Base-by-base conservation (phyloP, 2,329 filamentous ascomycete genomes). In the Lecanoromycetidae sp. region DNA sequence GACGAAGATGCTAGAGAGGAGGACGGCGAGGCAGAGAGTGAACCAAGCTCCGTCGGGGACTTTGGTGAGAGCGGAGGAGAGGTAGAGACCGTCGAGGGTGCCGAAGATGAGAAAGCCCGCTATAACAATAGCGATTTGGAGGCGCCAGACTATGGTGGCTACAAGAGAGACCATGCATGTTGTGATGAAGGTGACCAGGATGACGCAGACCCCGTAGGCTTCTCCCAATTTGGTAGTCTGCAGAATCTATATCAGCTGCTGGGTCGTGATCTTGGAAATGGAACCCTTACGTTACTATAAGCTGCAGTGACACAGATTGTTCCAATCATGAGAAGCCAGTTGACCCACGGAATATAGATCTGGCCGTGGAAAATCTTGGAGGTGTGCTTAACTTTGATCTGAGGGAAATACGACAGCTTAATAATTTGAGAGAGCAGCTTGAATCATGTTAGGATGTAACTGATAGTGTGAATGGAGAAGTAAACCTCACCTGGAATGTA, bases 1-100 rank as follows among this genome's bases (percentile, higher is more conserved):
- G 2, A 86, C 69, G 57, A 88, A 83, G 35, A 87, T 63, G 35
- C 63, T 66, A 0, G 79, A 74, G 2, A 88, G 71, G 7, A 83
- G 65, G 3, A 69, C 66, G 0, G 82, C 71, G 4, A 88, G 68
- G 0, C 77, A 68, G 1, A 87, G 65, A 0, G 84, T 87, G 58
- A 88, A 85, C 84, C 84, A 88, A 1, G 82, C 84, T 1, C 84
- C 84, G 8, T 80, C 71, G 0, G 84, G 83, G 0, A 88, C 79
- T 58, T 88, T 88, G 39, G 70, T 79, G 1, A 87, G 67, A 0
- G 80, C 75, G 0, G 82, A 77, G 0, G 80, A 82, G 3, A 88
- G 69, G 58, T 80, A 88, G 0, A 80, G 67, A 5, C 79, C 79
- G 56, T 88, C 84, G 43, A 86, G 65, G 1, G 68, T 67, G n/a